Evolutionary conservation across 441 rosid species (phyloP), one percentile per base, ranked within the genome.

Genomic region (Syzygium malaccense): DNA sequence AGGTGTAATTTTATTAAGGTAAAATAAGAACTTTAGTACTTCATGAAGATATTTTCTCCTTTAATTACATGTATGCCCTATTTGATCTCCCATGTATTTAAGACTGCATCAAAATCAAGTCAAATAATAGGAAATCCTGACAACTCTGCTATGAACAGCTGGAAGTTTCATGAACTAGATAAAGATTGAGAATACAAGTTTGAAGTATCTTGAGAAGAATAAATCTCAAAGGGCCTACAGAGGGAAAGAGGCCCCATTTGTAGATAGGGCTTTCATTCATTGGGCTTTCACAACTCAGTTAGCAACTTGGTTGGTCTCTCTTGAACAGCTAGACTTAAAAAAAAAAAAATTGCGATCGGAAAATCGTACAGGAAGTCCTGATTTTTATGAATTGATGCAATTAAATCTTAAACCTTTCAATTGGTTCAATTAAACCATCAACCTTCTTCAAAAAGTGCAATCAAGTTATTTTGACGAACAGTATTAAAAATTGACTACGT

Each of bases 281-380:
- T 30, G 23, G 23, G 75, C 75, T 64, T 64, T 30, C 75, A 64
- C 41, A 64, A 64, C 1, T 5, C 11, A 30, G 1, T 7, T 37
- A 64, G 4, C 33, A 64, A 64, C 6, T 15, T 30, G 41, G 17
- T 55, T 18, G 25, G 25, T 7, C 41, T 64, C 1, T 64, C 41
- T 33, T 30, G 19, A 64, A 2, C 1, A 30, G 23, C 6, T 64
- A 1, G 3, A 15, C 12, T 64, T 7, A 17, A 30, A 64, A 55
- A 30, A 30, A 4, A 5, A 30, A 30, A 8, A 17, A 14, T 0
- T 17, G 9, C 10, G 23, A 30, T 30, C 6, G 0, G 0, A 20
- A 64, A 64, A 64, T 64, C 32, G 23, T 23, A 8, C 12, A 17
- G 6, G 12, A 64, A 30, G 13, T 30, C 23, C 3, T 4, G 30